Percentiles rank a stretch among this genome's conserved stretches.
phyloP scores from a whole-genome alignment of 2,329 filamentous ascomycete genomes.

The Gliomastix tumulicola region DNA sequence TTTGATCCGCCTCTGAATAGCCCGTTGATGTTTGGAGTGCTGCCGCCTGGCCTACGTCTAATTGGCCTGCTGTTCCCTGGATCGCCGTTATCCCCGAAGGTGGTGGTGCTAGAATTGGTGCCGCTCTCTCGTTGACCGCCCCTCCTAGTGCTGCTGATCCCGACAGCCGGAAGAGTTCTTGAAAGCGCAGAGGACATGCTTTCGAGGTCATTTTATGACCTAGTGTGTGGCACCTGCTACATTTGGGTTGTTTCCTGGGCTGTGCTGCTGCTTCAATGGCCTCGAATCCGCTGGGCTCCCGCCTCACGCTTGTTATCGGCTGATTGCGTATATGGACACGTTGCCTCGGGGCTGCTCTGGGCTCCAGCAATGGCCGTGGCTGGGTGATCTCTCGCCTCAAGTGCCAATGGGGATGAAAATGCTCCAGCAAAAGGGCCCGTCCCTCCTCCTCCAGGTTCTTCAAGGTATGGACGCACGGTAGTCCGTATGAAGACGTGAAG shows the following conservation, averaged over 20 bases:
- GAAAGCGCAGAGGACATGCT: background rate
- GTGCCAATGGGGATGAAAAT: constrained; percentile 7
- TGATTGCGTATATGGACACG: background rate
- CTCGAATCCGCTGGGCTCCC: constrained; percentile 8
- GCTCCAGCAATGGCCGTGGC: constrained; percentile 1
- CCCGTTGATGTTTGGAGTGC: background rate
- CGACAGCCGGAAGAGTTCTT: background rate
- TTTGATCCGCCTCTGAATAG: background rate
- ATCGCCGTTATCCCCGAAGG: background rate
- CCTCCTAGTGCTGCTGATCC: background rate
- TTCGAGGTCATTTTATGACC: constrained; percentile 1
- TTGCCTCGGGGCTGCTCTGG: background rate
- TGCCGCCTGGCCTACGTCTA: background rate
- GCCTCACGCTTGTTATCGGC: background rate
- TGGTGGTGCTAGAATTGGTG: background rate
- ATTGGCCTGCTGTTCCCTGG: background rate
- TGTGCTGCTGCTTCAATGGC: constrained; percentile 4
- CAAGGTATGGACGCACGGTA: constrained; percentile 10
- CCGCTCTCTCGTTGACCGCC: background rate
- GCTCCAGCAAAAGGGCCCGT: constrained; percentile 1
- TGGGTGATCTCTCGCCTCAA: background rate
- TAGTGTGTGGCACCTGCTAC: constrained; percentile 6
- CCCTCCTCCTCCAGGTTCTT: constrained; percentile 1
- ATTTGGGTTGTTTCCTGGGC: constrained; percentile 6
- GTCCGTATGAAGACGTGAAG: constrained; percentile 7